Evolutionary conservation across 2,329 filamentous ascomycete species (phyloP).

Genomic region (Trichocomaceae sp.): DNA sequence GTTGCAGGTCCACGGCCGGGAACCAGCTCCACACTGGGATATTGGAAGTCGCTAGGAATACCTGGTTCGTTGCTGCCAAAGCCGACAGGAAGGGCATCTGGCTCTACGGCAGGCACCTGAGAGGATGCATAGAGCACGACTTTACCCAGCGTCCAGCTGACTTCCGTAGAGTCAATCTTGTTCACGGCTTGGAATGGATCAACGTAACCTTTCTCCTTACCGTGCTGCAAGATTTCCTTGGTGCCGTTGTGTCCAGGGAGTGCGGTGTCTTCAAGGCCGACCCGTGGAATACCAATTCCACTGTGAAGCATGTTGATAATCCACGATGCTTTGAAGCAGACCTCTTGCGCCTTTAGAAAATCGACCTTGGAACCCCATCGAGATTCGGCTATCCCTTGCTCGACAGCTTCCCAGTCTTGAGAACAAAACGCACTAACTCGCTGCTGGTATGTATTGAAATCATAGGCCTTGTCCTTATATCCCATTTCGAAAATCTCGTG

Average conservation of each 20-base stretch:
- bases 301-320: constrained; percentile 94
- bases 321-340: constrained; percentile 98
- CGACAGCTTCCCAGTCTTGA: constrained; percentile 72
- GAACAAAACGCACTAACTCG: constrained; percentile 80
- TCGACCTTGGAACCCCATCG: constrained; percentile 72
- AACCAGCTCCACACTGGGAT: constrained; percentile 47
- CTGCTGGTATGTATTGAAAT: constrained; percentile 81
- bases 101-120: constrained; percentile 63
- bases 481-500: constrained; percentile 83
- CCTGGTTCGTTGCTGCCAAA: constrained; percentile 77
- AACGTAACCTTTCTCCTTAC: constrained; percentile 67
- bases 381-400: constrained; percentile 55
- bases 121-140: constrained; percentile 93
- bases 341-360: constrained; percentile 67
- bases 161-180: constrained; percentile 83
- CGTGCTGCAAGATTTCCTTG: constrained; percentile 60
- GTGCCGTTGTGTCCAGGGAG: constrained; percentile 60
- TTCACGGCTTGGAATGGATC: constrained; percentile 89
- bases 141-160: constrained; percentile 95
- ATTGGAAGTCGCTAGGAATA: constrained; percentile 73
- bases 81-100: constrained; percentile 67
- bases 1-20: constrained; percentile 27
- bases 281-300: constrained; percentile 84
- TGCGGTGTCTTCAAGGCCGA: constrained; percentile 63
- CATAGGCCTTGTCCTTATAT: constrained; percentile 73